Base-by-base conservation (phyloP, 2,329 filamentous ascomycete genomes). In the Trichoderma lentiforme region DNA sequence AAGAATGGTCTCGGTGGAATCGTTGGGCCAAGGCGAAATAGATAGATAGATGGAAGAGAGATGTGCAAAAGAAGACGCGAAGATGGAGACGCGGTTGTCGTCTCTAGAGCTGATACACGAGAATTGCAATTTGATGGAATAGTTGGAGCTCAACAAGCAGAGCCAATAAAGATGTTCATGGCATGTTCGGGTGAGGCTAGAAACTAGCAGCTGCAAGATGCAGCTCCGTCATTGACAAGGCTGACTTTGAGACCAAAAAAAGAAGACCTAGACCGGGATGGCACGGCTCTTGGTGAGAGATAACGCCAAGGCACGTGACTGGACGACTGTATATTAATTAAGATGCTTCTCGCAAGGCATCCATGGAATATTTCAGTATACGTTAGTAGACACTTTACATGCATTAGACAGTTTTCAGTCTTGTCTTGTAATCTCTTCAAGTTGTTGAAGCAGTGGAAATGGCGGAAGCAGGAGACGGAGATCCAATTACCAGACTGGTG, bases 221-320 rank as follows among this genome's bases (percentile, higher is more conserved):
- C 34, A 60, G 70, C 58, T 62, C 71, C 51, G 47, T 72, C 70
- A 72, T 64, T 24, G 34, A 56, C 69, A 51, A 60, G 69, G 69
- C 69, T 71, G 69, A 9, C 11, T 43, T 43, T 28, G 34, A 43
- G 51, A 58, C 53, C 12, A 24, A 32, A 28, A 24, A 28, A n/a
- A 21, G 24, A 64, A 43, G 58, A 39, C 34, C 34, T 7, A 36
- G 66, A 30, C 51, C 14, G 30, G 47, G 43, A 70, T 57, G 51
- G 32, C 64, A 36, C 30, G 64, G 51, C 32, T 68, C 12, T 18
- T 57, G 26, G 28, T 3, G 34, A n/a, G n/a, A 57, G n/a, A 24
- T 43, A 64, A 72, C 71, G 71, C 71, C 71, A 64, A 64, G 58
- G 30, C 71, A 72, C 71, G 71, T 72, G 71, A 72, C 32, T 64